A percentile compares a stretch with the other conserved stretches of the same genome.
Conservation (phyloP, 2,329 filamentous ascomycete genomes). For the Penicillium palitans region DNA sequence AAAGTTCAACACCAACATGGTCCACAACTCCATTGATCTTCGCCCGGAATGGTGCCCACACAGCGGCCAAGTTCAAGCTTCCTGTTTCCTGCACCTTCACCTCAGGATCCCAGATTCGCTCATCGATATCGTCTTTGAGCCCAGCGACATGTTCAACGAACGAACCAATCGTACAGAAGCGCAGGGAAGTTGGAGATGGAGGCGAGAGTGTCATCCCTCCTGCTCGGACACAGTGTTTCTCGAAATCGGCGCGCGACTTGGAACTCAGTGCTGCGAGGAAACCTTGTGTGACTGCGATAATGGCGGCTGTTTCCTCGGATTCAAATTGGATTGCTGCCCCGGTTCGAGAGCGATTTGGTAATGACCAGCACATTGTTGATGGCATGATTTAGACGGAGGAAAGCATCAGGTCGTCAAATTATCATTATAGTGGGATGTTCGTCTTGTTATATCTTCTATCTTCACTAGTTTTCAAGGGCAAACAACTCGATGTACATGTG, state of each 20-base stretch:
- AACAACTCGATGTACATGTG: not conserved
- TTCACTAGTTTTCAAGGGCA: not conserved
- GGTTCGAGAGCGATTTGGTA: not conserved
- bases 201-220: constrained; percentile 39
- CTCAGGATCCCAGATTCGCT: constrained; percentile 38
- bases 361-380: constrained; percentile 20
- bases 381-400: not conserved
- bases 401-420: not conserved
- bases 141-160: constrained; percentile 36
- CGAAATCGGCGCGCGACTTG: constrained; percentile 35
- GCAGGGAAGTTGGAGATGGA: constrained; percentile 30
- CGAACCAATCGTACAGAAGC: constrained; percentile 39
- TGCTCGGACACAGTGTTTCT: constrained; percentile 36
- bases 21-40: constrained; percentile 38
- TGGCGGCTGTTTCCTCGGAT: constrained; percentile 23
- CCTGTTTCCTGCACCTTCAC: constrained; percentile 33
- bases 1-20: constrained; percentile 40
- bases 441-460: not conserved
- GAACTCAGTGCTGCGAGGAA: constrained; percentile 34
- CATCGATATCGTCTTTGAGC: constrained; percentile 35
- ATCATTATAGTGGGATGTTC: not conserved
- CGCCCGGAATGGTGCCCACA: constrained; percentile 39
- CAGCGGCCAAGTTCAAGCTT: constrained; percentile 29
- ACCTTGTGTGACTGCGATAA: constrained; percentile 31
- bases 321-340: constrained; percentile 1